Percentiles rank a stretch among this genome's conserved stretches.
Evolutionary conservation across 78 protist species (phyloP).

Genomic region (Speleostelium caveatum): DNA sequence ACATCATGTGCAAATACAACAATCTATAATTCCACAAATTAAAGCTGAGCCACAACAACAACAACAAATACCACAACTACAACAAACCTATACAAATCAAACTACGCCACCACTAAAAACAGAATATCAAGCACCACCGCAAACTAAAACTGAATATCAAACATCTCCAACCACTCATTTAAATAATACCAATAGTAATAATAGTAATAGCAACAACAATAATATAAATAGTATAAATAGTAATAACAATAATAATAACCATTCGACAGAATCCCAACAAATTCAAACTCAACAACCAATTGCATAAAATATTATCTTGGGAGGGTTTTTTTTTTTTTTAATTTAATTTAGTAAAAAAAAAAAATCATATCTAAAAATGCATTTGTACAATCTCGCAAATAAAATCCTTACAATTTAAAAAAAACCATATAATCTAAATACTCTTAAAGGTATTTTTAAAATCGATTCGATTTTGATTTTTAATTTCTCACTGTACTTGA

Average conservation of each 20-base stretch:
- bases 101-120: slow-evolving; percentile 17
- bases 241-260: too few species aligned
- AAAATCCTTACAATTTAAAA: too few species aligned
- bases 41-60: background rate
- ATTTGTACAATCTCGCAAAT: too few species aligned
- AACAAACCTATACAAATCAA: slow-evolving; percentile 7
- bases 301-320: background rate
- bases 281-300: background rate
- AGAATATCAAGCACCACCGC: background rate
- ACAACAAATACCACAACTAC: slow-evolving; percentile 32
- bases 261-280: background rate
- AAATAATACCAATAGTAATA: background rate
- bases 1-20: background rate
- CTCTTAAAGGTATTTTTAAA: too few species aligned
- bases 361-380: too few species aligned
- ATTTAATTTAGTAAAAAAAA: too few species aligned
- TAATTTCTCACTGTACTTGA: too few species aligned
- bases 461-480: too few species aligned
- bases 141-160: background rate
- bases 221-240: background rate
- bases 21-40: background rate
- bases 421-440: too few species aligned
- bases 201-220: background rate
- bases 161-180: background rate
- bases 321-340: too few species aligned